A percentile compares a stretch with the other conserved stretches of the same genome.
Conservation (phyloP, 805 yeast species). For the Kodamaea lidongshanica region DNA sequence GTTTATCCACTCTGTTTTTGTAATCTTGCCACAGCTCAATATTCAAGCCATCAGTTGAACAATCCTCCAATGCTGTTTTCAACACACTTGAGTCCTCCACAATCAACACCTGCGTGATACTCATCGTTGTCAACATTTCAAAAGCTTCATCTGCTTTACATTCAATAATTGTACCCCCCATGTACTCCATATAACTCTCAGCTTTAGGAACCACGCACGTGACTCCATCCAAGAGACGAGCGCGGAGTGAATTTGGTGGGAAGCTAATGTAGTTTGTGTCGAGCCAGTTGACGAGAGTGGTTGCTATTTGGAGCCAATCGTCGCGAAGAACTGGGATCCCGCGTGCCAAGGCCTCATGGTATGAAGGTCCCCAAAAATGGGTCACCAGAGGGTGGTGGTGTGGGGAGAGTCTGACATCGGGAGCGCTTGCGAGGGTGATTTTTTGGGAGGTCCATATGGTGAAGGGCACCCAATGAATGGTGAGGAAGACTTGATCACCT, state of each 20-base stretch:
- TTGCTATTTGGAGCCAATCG: conserved; percentile 17
- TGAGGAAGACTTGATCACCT: conserved; percentile 7
- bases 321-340: conserved; percentile 24
- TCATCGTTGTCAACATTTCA: neutral
- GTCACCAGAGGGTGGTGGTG: conserved; percentile 10
- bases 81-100: neutral
- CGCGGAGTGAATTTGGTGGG: neutral
- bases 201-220: conserved; percentile 4
- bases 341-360: conserved; percentile 18
- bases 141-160: neutral
- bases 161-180: conserved; percentile 4
- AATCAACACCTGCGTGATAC: neutral
- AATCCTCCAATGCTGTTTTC: conserved; percentile 2
- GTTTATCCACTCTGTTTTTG: neutral
- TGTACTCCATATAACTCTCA: conserved; percentile 1
- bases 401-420: conserved; percentile 1
- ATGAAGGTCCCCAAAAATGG: conserved; percentile 15
- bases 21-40: conserved; percentile 5
- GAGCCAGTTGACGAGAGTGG: conserved; percentile 1
- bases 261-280: neutral
- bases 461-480: conserved; percentile 10
- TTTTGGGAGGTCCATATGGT: conserved; percentile 5
- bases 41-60: conserved; percentile 1
- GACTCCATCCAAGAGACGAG: conserved; percentile 4
- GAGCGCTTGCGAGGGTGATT: neutral